Base-by-base conservation (phyloP, 1,139 yeast species). In the Pichia sp. region DNA sequence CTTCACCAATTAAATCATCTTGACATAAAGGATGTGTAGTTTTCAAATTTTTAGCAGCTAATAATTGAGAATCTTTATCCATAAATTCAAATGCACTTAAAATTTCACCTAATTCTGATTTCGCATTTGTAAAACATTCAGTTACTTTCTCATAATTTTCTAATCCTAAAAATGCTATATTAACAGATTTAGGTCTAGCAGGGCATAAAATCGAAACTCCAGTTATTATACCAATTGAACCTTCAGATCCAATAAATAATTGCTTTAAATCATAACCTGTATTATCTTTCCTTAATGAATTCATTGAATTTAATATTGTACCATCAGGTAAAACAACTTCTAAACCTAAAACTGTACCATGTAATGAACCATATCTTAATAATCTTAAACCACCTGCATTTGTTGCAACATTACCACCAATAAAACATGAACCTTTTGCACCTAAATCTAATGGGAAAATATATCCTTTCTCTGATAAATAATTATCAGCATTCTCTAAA, bases 391-490 rank as follows among this genome's bases (percentile, higher is more conserved):
- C 98, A 56, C 98, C 97, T 5, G 98, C 97, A 59, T 89, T 89
- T 17, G 96, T 88, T 6, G 97, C 95, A 31, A 86, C 94, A 44
- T 81, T 85, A 47, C 97, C 98, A 50, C 97, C 97, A 49, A 89
- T 82, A 53, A 86, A 95, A 61, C 98, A 89, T 3, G 96, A 86
- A 15, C 98, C 98, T 65, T 89, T 89, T 36, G 98, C 97, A 40
- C 98, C 98, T 46, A 89, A 68, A 59, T 89, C 98, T 38, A 89
- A 69, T 20, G 98, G 98, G 72, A 89, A 89, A 42, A 89, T 84
- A 63, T 83, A 84, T 4, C 94, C 95, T 20, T 77, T 67, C 48
- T 86, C 95, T 19, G 83, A 79, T 46, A 91, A 67, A 57, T 63
- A 85, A 49, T 73, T 74, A 63, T 89, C 96, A 9, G 96, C 96